Evolutionary conservation across 2,329 filamentous ascomycete genomes (phyloP).

Genomic region (Fragosphaeria purpurea): DNA sequence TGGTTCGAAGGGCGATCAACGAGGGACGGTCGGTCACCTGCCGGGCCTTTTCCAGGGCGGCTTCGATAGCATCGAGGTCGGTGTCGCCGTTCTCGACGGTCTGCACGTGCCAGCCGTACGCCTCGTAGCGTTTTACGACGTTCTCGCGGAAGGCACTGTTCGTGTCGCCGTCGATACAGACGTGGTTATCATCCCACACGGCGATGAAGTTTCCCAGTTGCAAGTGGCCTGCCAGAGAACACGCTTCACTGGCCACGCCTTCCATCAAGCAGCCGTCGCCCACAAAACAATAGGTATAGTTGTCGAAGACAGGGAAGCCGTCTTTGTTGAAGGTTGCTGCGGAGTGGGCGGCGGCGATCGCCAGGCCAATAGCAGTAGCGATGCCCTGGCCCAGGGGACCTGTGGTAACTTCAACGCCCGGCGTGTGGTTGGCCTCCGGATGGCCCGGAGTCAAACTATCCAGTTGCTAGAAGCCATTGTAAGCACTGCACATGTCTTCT

Average conservation of each 20-base stretch:
- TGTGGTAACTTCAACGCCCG: constrained; percentile 93
- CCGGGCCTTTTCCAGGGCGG: constrained; percentile 74
- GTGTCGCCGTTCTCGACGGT: constrained; percentile 78
- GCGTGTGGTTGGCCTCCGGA: constrained; percentile 91
- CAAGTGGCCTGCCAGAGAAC: constrained; percentile 84
- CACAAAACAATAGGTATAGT: constrained; percentile 94
- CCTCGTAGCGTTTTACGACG: constrained; percentile 82
- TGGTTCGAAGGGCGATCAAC: constrained; percentile 91
- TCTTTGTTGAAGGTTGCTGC: constrained; percentile 92
- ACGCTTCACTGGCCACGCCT: constrained; percentile 88
- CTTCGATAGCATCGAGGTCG: constrained; percentile 79
- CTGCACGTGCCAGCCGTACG: constrained; percentile 90
- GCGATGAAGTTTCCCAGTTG: constrained; percentile 95
- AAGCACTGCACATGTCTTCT: too few species aligned
- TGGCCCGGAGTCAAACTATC: constrained; percentile 83
- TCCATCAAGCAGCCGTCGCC: constrained; percentile 98
- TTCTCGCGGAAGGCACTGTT: constrained; percentile 95
- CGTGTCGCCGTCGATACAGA: constrained; percentile 87
- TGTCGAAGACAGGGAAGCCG: constrained; percentile 79
- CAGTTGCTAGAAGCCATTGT: constrained; percentile 27
- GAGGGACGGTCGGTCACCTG: constrained; percentile 90
- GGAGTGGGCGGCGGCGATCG: constrained; percentile 87
- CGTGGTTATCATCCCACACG: constrained; percentile 98
- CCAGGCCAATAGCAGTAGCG: constrained; percentile 90
- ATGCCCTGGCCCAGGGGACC: constrained; percentile 95